phyloP scores from a whole-genome alignment of 768 basidiomycete genomes.

The Lactarius hengduanensis region DNA sequence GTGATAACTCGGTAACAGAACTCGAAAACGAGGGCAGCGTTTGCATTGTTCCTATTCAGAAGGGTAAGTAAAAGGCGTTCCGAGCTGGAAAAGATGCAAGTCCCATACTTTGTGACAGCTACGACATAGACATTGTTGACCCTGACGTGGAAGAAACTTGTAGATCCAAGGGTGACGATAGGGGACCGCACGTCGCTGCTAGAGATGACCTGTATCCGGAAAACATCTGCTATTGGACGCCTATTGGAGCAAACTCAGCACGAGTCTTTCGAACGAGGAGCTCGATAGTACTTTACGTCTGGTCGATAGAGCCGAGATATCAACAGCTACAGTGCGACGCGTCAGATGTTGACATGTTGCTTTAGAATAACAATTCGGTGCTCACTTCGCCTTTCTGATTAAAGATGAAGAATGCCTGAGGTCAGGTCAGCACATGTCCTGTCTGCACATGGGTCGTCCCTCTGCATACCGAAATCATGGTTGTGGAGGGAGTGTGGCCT shows the following conservation, averaged over 20 bases:
- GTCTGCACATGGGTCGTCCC: neutral
- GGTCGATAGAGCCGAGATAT: slow-evolving; percentile 95
- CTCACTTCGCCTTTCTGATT: slow-evolving; percentile 98
- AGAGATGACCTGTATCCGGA: slow-evolving; percentile 98
- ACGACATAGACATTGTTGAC: slow-evolving; percentile 95
- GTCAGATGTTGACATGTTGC: slow-evolving; percentile 6
- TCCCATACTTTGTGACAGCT: slow-evolving; percentile 86
- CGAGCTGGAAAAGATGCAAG: neutral
- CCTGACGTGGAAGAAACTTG: slow-evolving; percentile 97
- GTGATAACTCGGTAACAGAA: slow-evolving; percentile 96
- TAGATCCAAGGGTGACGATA: slow-evolving; percentile 95
- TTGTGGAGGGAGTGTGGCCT: neutral
- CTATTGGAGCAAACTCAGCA: slow-evolving; percentile 43
- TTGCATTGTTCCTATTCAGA: slow-evolving; percentile 79
- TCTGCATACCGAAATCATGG: slow-evolving; percentile 25
- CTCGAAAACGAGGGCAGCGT: slow-evolving; percentile 97
- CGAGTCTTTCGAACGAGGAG: neutral
- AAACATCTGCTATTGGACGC: slow-evolving; percentile 95
- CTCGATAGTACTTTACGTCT: slow-evolving; percentile 78
- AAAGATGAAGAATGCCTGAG: slow-evolving; percentile 96
- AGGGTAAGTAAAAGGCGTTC: neutral
- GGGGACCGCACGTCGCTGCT: slow-evolving; percentile 96
- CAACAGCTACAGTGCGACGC: slow-evolving; percentile 60
- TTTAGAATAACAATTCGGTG: neutral
- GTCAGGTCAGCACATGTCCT: neutral